Evolutionary conservation across 192 early-diverging fungal species (phyloP), one percentile per base, ranked within the genome.

Genomic region (Podila epigama): DNA sequence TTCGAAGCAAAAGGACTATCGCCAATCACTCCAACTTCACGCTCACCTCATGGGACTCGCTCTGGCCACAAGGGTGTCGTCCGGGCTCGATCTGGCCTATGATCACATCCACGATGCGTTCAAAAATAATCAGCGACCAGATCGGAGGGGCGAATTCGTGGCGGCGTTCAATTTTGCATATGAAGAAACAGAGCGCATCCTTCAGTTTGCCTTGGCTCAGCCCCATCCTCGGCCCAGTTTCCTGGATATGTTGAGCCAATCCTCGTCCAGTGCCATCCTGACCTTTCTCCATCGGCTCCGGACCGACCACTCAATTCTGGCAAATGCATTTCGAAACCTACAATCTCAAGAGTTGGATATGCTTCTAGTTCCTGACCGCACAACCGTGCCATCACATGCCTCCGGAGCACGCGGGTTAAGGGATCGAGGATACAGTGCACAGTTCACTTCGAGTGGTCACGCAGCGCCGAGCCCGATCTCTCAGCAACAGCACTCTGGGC

Each of bases 211-310:
- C 5, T 22, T 81, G 25, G 71, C 73, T 1, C 64, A 73, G 22
- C 80, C 80, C 28, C 73, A 81, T 12, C 80, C 73, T 8, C 56
- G 72, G 29, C 64, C 80, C 16, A 77, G 80, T 20, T 81, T 81
- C 39, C 53, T 81, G 28, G 80, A 81, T 22, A 75, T 75, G 66
- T 61, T 81, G 33, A 81, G 67, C 35, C 68, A 66, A 16, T 22
- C 63, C 0, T 70, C 71, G 3, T 62, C 68, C 20, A 41, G 51
- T 4, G 64, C 71, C 1, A 60, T 81, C 13, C 39, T 77, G 27
- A 42, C 66, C 0, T 81, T 81, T 57, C 20, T 81, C 9, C 60
- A 68, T 39, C 58, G 56, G 18, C 34, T 81, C 34, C 33, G 80
- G 37, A 73, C 71, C 29, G 63, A 75, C 34, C 68, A 60, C 3